Percentiles rank a stretch among this genome's conserved stretches.
Evolutionary conservation across 106 monocot genomes (phyloP).

Genomic region (Chionographis japonica): DNA sequence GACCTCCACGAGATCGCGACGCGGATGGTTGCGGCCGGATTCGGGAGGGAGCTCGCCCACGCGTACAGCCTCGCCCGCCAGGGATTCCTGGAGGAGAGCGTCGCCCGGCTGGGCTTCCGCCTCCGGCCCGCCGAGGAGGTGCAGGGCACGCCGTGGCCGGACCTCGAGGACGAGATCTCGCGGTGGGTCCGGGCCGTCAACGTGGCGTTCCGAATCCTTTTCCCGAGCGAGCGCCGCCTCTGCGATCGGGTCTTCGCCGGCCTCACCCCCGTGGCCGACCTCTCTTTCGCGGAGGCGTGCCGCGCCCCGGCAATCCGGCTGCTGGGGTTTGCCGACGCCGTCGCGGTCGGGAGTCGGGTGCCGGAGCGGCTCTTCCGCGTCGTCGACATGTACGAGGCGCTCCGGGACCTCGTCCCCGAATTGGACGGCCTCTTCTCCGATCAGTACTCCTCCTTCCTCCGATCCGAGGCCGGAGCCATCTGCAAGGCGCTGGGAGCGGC

Average conservation of each 20-base stretch:
- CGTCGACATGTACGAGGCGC: constrained; percentile 65
- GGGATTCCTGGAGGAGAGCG: constrained; percentile 57
- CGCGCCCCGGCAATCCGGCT: constrained; percentile 46
- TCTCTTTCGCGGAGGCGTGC: constrained; percentile 55
- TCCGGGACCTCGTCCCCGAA: constrained; percentile 60
- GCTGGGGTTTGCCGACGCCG: constrained; percentile 54
- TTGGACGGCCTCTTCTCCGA: constrained; percentile 48
- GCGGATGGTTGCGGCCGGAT: constrained; percentile 58
- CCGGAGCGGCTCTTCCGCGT: constrained; percentile 69
- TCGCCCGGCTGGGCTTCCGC: constrained; percentile 54
- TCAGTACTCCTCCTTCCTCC: constrained; percentile 37
- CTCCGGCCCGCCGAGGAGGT: constrained; percentile 38
- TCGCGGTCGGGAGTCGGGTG: constrained; percentile 32
- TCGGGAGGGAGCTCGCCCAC: constrained; percentile 49
- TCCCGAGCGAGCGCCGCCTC: constrained; percentile 73
- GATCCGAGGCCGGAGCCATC: constrained; percentile 33
- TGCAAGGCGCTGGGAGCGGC: constrained; percentile 43
- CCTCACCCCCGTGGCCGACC: constrained; percentile 44
- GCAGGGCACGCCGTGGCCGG: constrained; percentile 35
- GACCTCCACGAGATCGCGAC: constrained; percentile 55
- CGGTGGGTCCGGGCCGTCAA: constrained; percentile 50
- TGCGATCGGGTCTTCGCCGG: constrained; percentile 55
- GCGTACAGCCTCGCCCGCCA: constrained; percentile 43
- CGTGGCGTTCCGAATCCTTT: constrained; percentile 46
- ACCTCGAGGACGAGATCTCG: constrained; percentile 58